These are phyloP conservation scores for Podospora tetraspora DNA, from an alignment of 495 filamentous ascomycete species.

Conservation along the genomic window DNA sequence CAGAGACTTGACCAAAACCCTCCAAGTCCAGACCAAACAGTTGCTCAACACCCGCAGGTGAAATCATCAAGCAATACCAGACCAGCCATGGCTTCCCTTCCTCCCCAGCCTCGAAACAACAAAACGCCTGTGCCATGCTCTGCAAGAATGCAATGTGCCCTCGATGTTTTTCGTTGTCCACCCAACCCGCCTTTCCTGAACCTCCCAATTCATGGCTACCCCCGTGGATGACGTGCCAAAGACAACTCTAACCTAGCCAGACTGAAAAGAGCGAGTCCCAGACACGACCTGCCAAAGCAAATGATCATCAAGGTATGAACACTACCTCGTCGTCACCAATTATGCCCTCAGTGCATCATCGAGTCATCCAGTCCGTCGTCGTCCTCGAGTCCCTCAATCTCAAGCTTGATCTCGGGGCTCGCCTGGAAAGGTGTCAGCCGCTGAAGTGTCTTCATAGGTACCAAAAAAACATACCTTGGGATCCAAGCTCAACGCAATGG, in stretches of 20 bases:
- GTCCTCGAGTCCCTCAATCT: conserved; percentile 84
- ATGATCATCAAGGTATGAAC: background rate
- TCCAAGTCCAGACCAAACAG: conserved; percentile 1
- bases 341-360: conserved; percentile 42
- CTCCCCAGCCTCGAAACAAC: background rate
- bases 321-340: conserved; percentile 18
- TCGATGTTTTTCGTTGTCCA: background rate
- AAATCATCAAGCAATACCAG: background rate
- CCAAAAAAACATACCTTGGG: conserved; percentile 65
- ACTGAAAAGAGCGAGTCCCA: background rate
- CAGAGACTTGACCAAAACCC: background rate
- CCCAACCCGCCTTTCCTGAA: background rate
- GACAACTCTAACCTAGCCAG: background rate
- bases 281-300: background rate
- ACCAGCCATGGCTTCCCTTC: background rate
- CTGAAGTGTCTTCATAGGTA: too few relatives aligned
- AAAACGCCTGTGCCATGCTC: conserved; percentile 34
- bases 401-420: conserved; percentile 83
- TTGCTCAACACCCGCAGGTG: conserved; percentile 1
- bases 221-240: background rate
- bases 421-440: conserved; percentile 34
- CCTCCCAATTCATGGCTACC: background rate
- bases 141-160: conserved; percentile 13
- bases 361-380: conserved; percentile 73
- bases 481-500: conserved; percentile 89